Evolutionary conservation across 495 filamentous ascomycete species (phyloP), one percentile per base, ranked within the genome.

Genomic region (Baudoinia panamericana): DNA sequence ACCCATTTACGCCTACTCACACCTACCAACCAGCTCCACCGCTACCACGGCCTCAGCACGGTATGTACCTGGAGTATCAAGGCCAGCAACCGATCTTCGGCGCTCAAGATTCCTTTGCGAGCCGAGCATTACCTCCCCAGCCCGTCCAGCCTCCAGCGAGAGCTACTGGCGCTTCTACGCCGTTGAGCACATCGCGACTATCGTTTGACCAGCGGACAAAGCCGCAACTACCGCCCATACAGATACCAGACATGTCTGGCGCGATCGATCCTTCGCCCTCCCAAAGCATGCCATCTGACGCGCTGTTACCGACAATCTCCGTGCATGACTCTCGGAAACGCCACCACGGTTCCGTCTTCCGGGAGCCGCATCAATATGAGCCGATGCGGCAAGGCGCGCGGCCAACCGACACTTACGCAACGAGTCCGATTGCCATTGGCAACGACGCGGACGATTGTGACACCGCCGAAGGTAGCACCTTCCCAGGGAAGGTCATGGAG

Each of bases 121-220:
- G 39, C 40, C 45, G 50, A 7, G 37, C 48, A 30, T 43, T 41
- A 17, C 56, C 45, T 33, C 41, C 29, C 36, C 48, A 53, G 24
- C 55, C 54, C 5, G 31, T 60, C 9, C 54, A 55, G 45, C 45
- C 52, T 20, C 41, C 55, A 12, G 43, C 35, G 3, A 32, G 41
- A 2, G n/a, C 46, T 8, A n/a, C 27, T n/a, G 46, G 28, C 10
- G 39, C 32, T 39, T 45, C 41, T 19, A 33, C 34, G 30, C 36
- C 42, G 18, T 13, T 45, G n/a, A n/a, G n/a, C n/a, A n/a, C 26
- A 29, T 13, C 39, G n/a, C 39, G 21, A 18, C 35, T 18, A 27
- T 45, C 39, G 18, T 38, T 34, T 21, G 22, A 35, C 4, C 17
- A 21, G 12, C 40, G 23, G 24, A 16, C 20, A 8, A 10, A 3